Evolutionary conservation across 768 basidiomycete genomes (phyloP), one percentile per base, ranked within the genome.

Genomic region (Tephrocybe sp.): DNA sequence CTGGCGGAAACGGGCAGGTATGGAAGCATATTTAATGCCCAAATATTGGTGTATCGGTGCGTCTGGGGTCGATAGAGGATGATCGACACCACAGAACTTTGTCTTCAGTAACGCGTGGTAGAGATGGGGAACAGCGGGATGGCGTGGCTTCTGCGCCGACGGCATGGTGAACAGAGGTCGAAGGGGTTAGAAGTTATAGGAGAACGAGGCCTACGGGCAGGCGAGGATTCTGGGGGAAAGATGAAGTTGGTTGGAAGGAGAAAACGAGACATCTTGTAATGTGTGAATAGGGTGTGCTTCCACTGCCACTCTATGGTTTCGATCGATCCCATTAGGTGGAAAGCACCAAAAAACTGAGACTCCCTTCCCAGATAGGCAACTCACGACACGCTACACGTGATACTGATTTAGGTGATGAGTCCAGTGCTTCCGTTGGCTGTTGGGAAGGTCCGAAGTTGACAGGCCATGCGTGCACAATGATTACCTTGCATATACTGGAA

Each of bases 1-100:
- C 66, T 86, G 87, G 47, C 87, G 81, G 62, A 90, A 91, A 42
- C 89, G 84, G 33, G 80, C 83, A 20, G 86, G 85, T 12, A 89
- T 74, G 17, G 73, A 72, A 19, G 85, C 89, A 57, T 89, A 91
- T 70, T 87, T 88, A 61, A 91, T 84, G 34, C 89, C 89, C 17
- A 82, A 78, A 59, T 82, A 91, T 61, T 89, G 88, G 59, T 85
- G 81, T 54, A 91, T 73, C 11, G 73, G 76, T 0, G 69, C 62
- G 42, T 78, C 77, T 20, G 72, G 65, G 0, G 82, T 77, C 4
- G 88, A 89, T 23, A 80, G 54, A 8, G 76, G 55, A 62, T 89
- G 88, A 31, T 80, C 72, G 39, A 85, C 59, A 48, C 89, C 89
- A 34, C 71, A 72, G 67, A 91, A 89, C 8, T 83, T 80, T 0